Evolutionary conservation across 1,284 basidiomycete genomes (phyloP), one percentile per base, ranked within the genome.

Genomic region (Erythrobasidium hasegawianum): DNA sequence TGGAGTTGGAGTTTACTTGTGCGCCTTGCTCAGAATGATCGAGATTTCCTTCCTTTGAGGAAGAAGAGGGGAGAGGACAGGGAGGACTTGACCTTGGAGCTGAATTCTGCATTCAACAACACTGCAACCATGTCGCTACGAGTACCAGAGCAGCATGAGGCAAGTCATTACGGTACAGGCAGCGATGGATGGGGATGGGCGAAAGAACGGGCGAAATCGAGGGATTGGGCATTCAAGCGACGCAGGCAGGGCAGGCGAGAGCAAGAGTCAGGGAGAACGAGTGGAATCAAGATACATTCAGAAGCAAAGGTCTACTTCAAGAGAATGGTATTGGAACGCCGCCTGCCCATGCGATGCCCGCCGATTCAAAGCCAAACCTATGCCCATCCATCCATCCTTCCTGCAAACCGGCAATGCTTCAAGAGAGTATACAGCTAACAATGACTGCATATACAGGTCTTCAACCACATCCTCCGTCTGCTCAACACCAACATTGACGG

Each of bases 401-500:
- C 33, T 33, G 33, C 33, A 33, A 33, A n/a, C n/a, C n/a, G n/a
- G n/a, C n/a, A n/a, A n/a, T n/a, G 33, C 11, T 33, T 33, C 33
- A 11, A 33, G 33, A 33, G 33, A 33, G 33, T 5, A 11, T 11
- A 5, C 33, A 33, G 33, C 33, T 33, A 33, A 33, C 33, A 11
- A 33, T 33, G 33, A 33, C 11, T 5, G 5, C 5, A n/a, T n/a
- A n/a, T n/a, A 24, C 61, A 65, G 78, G 90, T 94, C 59, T 72
- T 74, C 72, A 74, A 94, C 89, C 91, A 95, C 85, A 96, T 96
- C 80, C 82, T 97, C 72, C 93, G 96, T 90, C 85, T 99, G 67
- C 86, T 99, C 78, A 97, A 98, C 86, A 98, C 96, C 78, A 98
- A 99, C 82, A 96, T 99, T 76, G 94, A 97, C 81, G 96, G 95